phyloP scores from a whole-genome alignment of 306 rosid genomes.

The Prunus mira region DNA sequence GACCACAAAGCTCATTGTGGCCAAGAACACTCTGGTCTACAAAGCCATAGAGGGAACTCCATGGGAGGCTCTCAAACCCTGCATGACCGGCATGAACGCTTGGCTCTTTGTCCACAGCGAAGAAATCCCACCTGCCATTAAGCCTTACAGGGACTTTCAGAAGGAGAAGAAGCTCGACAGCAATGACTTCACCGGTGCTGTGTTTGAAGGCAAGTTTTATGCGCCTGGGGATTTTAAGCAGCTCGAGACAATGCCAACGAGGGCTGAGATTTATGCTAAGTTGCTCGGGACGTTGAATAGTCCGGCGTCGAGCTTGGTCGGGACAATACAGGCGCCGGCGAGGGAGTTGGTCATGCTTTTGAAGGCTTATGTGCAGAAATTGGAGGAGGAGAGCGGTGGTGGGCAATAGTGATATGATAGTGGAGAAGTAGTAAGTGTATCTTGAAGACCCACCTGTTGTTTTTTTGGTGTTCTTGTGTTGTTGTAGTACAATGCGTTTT shows the following conservation, averaged over 20 bases:
- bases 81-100: conserved; percentile 94
- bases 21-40: conserved; percentile 86
- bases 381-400: conserved; percentile 54
- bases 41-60: conserved; percentile 81
- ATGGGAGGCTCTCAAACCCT: conserved; percentile 78
- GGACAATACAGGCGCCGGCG: conserved; percentile 83
- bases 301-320: conserved; percentile 67
- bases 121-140: conserved; percentile 81
- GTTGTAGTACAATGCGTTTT: conserved; percentile 1
- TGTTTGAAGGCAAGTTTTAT: conserved; percentile 85
- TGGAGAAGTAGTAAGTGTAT: conserved; percentile 7
- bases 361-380: conserved; percentile 69
- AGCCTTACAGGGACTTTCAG: conserved; percentile 83
- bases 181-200: conserved; percentile 82
- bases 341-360: conserved; percentile 72
- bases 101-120: conserved; percentile 94
- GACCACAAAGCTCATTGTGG: conserved; percentile 63
- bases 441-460: not conserved
- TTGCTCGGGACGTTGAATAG: conserved; percentile 61
- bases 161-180: conserved; percentile 79
- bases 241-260: conserved; percentile 68
- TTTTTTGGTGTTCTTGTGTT: not conserved
- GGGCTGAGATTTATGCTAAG: conserved; percentile 76
- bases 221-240: conserved; percentile 69
- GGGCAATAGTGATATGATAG: conserved; percentile 27